Conservation (phyloP, 2,329 filamentous ascomycete genomes). For the Xylariaceae sp. region DNA sequence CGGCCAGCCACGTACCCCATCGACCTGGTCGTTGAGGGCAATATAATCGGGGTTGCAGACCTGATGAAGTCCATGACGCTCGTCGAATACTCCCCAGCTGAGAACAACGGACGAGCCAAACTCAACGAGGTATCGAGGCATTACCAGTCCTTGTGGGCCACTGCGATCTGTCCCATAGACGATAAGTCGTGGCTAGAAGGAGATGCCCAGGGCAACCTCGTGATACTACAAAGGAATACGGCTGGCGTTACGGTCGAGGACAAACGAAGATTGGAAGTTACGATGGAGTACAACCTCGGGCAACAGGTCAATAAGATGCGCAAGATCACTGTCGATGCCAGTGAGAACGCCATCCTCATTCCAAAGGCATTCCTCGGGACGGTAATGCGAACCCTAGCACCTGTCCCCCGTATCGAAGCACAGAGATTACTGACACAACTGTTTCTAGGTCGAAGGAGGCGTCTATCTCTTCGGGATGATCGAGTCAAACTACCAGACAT, state of each 20-base stretch:
- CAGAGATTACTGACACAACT: conserved; percentile 2
- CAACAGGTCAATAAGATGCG: conserved; percentile 91
- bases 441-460: conserved; percentile 71
- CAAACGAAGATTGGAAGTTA: conserved; percentile 60
- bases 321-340: conserved; percentile 59
- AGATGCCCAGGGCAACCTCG: conserved; percentile 81
- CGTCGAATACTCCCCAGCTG: conserved; percentile 59
- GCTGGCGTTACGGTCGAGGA: conserved; percentile 71
- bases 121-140: conserved; percentile 73
- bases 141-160: conserved; percentile 75
- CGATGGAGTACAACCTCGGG: conserved; percentile 75
- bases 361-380: conserved; percentile 86
- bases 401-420: conserved; percentile 23
- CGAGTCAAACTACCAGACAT: conserved; percentile 60
- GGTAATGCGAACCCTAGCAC: too few species aligned
- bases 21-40: conserved; percentile 66
- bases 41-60: conserved; percentile 77
- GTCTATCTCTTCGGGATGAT: conserved; percentile 87
- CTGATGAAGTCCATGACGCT: conserved; percentile 88
- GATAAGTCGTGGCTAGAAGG: conserved; percentile 71
- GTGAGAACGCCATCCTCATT: conserved; percentile 58
- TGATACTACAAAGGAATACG: conserved; percentile 68
- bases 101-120: conserved; percentile 49
- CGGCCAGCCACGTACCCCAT: conserved; percentile 78
- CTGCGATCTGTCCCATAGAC: conserved; percentile 65